Conservation (phyloP, 2,329 filamentous ascomycete species). For the Neonectria hederae region DNA sequence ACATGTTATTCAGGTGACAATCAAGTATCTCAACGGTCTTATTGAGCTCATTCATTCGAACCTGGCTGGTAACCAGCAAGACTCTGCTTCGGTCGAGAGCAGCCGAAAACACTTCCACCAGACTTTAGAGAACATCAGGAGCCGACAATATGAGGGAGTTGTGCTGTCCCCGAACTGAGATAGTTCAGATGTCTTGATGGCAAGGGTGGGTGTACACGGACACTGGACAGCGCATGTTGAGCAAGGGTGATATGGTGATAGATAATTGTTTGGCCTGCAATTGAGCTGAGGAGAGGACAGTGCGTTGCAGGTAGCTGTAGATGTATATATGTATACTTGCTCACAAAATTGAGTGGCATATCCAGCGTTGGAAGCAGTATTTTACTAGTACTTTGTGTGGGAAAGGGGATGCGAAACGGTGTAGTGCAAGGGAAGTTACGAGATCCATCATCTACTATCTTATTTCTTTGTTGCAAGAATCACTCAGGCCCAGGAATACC, state of each 20-base stretch:
- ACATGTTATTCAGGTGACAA: slow-evolving; percentile 71
- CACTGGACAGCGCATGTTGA: slow-evolving; percentile 24
- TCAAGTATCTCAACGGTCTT: slow-evolving; percentile 95
- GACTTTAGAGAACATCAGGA: slow-evolving; percentile 91
- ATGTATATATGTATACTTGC: slow-evolving; percentile 45
- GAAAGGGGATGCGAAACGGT: no score
- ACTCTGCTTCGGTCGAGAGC: slow-evolving; percentile 83
- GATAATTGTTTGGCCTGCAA: slow-evolving; percentile 39
- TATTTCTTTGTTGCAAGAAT: not conserved
- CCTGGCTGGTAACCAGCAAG: slow-evolving; percentile 83
- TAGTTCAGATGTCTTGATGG: not conserved
- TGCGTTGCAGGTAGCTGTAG: slow-evolving; percentile 36
- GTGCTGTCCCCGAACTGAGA: slow-evolving; percentile 69
- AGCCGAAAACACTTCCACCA: slow-evolving; percentile 94
- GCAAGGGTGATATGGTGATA: slow-evolving; percentile 35
- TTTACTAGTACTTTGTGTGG: not conserved
- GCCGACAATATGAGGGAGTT: slow-evolving; percentile 92
- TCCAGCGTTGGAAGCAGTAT: slow-evolving; percentile 5
- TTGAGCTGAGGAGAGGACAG: slow-evolving; percentile 16
- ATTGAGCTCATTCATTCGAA: slow-evolving; percentile 99
- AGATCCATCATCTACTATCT: not conserved
- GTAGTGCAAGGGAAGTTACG: not conserved
- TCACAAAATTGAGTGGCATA: slow-evolving; percentile 31
- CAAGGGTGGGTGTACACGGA: slow-evolving; percentile 5
- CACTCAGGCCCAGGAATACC: no score